These are phyloP conservation scores for Nicotiana knightiana DNA, from an alignment of 257 asterid genomes.

Conservation along the genomic window DNA sequence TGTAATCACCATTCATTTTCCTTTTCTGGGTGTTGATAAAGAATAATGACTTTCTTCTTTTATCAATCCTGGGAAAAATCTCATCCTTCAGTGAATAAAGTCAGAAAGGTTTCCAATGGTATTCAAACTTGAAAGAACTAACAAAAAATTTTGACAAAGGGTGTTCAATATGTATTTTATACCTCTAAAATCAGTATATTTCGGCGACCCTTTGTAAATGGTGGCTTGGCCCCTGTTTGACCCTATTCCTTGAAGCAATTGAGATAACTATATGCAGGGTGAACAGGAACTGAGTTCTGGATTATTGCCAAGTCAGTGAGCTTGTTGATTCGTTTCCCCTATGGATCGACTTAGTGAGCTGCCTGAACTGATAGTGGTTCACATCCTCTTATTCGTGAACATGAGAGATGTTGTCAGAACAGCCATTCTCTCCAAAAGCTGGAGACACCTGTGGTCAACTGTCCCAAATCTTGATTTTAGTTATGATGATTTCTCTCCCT, in stretches of 20 bases:
- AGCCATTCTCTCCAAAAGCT: slow-evolving; percentile 11
- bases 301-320: neutral
- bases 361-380: neutral
- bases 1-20: neutral
- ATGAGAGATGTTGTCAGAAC: slow-evolving; percentile 8
- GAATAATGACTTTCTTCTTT: neutral
- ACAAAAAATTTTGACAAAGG: too few species aligned
- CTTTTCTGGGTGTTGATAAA: neutral
- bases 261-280: neutral
- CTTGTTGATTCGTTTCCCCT: neutral
- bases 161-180: too few species aligned
- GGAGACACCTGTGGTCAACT: neutral
- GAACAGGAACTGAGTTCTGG: neutral
- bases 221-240: neutral
- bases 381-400: neutral
- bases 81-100: neutral
- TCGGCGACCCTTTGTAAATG: too few species aligned
- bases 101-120: neutral
- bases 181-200: neutral
- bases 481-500: neutral
- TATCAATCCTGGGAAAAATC: neutral
- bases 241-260: neutral
- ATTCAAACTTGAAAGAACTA: too few species aligned
- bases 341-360: slow-evolving; percentile 12
- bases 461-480: neutral